Conservation (phyloP, 2,329 filamentous ascomycete genomes). For the Aspergillus pseudoglaucus region DNA sequence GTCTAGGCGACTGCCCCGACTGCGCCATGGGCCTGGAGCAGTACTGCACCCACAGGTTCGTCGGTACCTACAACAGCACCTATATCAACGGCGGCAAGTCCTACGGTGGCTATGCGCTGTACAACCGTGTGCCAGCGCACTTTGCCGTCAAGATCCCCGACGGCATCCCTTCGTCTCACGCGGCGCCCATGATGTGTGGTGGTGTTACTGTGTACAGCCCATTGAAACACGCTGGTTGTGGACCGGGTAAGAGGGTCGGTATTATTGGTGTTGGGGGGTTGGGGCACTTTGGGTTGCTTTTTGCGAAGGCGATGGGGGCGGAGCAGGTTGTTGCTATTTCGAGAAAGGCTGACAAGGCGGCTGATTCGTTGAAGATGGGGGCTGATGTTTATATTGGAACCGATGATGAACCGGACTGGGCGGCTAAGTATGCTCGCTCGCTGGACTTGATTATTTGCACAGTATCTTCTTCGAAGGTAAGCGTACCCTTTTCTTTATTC, state of each 20-base stretch:
- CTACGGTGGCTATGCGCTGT: constrained; percentile 60
- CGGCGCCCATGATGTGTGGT: constrained; percentile 70
- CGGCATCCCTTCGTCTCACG: constrained; percentile 42
- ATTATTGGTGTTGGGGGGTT: constrained; percentile 69
- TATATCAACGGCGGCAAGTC: constrained; percentile 51
- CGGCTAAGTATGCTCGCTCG: constrained; percentile 39
- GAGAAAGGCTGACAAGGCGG: constrained; percentile 43
- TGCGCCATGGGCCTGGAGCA: constrained; percentile 42
- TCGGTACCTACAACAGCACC: constrained; percentile 27
- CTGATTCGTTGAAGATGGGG: constrained; percentile 50
- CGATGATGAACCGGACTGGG: constrained; percentile 51
- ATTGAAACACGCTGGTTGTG: constrained; percentile 59
- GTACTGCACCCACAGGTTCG: constrained; percentile 25
- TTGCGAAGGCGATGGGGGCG: constrained; percentile 63
- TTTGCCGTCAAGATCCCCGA: constrained; percentile 58
- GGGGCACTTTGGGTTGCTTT: constrained; percentile 67
- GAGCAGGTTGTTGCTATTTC: constrained; percentile 56
- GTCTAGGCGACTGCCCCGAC: constrained; percentile 45
- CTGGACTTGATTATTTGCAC: constrained; percentile 54
- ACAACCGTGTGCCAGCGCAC: constrained; percentile 49
- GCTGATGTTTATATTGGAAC: constrained; percentile 53
- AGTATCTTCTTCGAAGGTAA: constrained; percentile 41
- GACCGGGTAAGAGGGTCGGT: constrained; percentile 65
- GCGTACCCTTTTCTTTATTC: not conserved
- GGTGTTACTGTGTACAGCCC: constrained; percentile 70